Evolutionary conservation across 768 basidiomycete species (phyloP).

Genomic region (Auriscalpium vulgare): DNA sequence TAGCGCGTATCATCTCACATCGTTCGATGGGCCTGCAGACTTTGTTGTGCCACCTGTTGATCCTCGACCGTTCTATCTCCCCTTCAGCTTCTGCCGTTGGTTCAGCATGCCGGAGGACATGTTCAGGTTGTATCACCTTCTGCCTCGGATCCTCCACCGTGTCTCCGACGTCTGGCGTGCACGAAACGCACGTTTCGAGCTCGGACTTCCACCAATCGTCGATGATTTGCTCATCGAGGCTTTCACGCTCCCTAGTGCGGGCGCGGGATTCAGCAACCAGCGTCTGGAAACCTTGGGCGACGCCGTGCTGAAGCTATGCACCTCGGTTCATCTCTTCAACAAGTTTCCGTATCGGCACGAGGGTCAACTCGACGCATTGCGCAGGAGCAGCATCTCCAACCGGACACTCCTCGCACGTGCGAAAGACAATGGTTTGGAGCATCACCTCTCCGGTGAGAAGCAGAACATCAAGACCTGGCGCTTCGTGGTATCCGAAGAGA

Average conservation of each 20-base stretch:
- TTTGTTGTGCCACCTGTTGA: background rate
- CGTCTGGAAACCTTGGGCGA: slow-evolving; percentile 85
- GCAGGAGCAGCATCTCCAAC: slow-evolving; percentile 63
- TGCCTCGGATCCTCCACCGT: slow-evolving; percentile 62
- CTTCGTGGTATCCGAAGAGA: slow-evolving; percentile 34
- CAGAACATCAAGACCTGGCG: slow-evolving; percentile 52
- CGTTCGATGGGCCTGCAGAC: slow-evolving; percentile 13
- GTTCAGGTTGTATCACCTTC: slow-evolving; percentile 30
- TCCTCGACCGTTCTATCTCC: slow-evolving; percentile 22
- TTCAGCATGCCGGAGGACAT: slow-evolving; percentile 45
- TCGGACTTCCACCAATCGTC: slow-evolving; percentile 54
- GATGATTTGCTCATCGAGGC: slow-evolving; percentile 61
- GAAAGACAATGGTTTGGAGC: slow-evolving; percentile 52
- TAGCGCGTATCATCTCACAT: slow-evolving; percentile 28
- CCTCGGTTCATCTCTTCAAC: slow-evolving; percentile 71
- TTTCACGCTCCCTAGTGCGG: slow-evolving; percentile 62
- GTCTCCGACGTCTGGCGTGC: slow-evolving; percentile 61
- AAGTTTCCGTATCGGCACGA: slow-evolving; percentile 73
- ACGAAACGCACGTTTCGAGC: slow-evolving; percentile 37
- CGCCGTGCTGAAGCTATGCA: slow-evolving; percentile 68
- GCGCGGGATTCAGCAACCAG: slow-evolving; percentile 69
- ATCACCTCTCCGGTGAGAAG: slow-evolving; percentile 53
- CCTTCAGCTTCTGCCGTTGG: slow-evolving; percentile 43
- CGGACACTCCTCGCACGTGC: slow-evolving; percentile 61
- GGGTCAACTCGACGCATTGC: slow-evolving; percentile 66